Base-by-base conservation (phyloP, 768 basidiomycete genomes). In the Agrocybe pediades region DNA sequence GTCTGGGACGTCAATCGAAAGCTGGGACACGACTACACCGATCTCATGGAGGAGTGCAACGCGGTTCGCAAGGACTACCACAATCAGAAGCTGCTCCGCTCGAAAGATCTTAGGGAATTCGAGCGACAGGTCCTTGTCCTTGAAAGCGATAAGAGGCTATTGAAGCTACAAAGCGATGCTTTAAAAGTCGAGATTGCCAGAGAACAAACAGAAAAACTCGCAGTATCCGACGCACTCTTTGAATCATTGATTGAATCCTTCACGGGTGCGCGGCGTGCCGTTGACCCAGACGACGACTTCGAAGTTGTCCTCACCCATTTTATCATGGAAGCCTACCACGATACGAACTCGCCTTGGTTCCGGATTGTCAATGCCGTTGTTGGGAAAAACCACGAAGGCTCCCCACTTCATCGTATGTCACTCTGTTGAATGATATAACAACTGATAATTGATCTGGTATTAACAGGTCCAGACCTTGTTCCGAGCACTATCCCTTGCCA, bases 221-320 rank as follows among this genome's bases (percentile, higher is more conserved):
- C 25, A 6, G 25, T 72, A 42, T 63, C 68, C 16, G 68, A 71
- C 48, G 57, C 62, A 25, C 75, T 76, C 43, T 67, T 74, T n/a
- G 61, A 63, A 29, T 63, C 71, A 16, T 67, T 78, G 58, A 62
- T 74, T 17, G 71, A 73, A 54, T 60, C 72, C 33, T 73, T 13
- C 65, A 72, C 46, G 66, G 69, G 2, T 65, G n/a, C n/a, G n/a
- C n/a, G n/a, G n/a, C n/a, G n/a, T n/a, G n/a, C n/a, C n/a, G n/a
- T 74, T 7, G 58, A 64, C 23, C 62, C 65, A 9, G 75, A 73
- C 20, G 61, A 62, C 19, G 58, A 66, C 33, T 61, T 75, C 2
- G 78, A 81, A 40, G 68, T 76, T 17, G 72, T 74, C 2, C 62
- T 83, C 23, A 67, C 79, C 19, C 62, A 74, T 13, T 72, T 78